phyloP scores from a whole-genome alignment of 192 early-diverging fungal genomes.

The Coemansia sp. region DNA sequence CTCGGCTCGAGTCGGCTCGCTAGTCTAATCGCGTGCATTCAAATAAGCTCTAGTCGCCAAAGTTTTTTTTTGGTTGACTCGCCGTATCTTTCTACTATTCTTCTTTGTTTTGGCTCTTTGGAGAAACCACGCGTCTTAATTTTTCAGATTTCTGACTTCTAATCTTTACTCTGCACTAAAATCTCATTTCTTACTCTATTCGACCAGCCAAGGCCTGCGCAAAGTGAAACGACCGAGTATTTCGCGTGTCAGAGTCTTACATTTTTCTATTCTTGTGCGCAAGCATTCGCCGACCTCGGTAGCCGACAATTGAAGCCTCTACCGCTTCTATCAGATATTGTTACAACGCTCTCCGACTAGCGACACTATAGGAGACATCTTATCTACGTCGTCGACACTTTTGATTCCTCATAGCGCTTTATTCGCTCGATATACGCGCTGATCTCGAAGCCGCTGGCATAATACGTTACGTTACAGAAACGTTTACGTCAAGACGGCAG shows the following conservation, averaged over 20 bases:
- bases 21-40: neutral
- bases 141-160: neutral
- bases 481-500: neutral
- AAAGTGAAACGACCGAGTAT: neutral
- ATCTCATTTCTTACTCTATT: neutral
- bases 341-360: neutral
- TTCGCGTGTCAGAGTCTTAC: neutral
- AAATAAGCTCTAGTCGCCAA: neutral
- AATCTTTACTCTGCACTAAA: neutral
- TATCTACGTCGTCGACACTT: neutral
- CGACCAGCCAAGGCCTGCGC: neutral
- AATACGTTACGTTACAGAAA: neutral
- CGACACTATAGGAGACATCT: neutral
- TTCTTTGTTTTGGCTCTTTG: neutral
- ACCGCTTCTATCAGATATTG: neutral
- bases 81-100: neutral
- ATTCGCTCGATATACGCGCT: neutral
- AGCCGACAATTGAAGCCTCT: neutral
- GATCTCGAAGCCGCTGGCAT: neutral
- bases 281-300: neutral
- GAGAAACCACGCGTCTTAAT: neutral
- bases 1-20: slow-evolving; percentile 2
- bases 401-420: neutral
- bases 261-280: neutral
- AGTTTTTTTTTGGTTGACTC: neutral